These are phyloP conservation scores for Xylaria venustula DNA, from an alignment of 495 filamentous ascomycete species.

Conservation along the genomic window DNA sequence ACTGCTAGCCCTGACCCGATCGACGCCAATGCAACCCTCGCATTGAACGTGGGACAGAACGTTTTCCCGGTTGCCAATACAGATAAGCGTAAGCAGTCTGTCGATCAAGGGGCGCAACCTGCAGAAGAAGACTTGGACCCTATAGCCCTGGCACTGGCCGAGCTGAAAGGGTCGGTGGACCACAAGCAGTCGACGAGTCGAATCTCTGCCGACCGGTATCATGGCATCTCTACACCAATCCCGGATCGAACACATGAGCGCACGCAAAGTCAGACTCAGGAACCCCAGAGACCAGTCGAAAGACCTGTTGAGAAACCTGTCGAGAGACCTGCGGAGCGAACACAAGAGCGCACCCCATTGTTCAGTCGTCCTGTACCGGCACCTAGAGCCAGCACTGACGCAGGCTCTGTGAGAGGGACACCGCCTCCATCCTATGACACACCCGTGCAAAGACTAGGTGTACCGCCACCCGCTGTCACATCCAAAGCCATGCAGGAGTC, in stretches of 20 bases:
- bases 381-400: conserved; percentile 48
- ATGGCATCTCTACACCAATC: conserved; percentile 82
- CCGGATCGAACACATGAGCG: conserved; percentile 49
- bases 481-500: conserved; percentile 91
- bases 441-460: conserved; percentile 74
- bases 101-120: conserved; percentile 34
- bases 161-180: conserved; percentile 74
- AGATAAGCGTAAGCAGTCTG: conserved; percentile 48
- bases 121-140: conserved; percentile 62
- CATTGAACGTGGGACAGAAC: conserved; percentile 94
- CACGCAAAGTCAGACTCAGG: conserved; percentile 19
- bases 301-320: background rate
- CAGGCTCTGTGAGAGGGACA: conserved; percentile 59
- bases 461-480: conserved; percentile 89
- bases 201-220: conserved; percentile 89
- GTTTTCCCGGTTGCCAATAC: conserved; percentile 95
- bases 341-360: conserved; percentile 10
- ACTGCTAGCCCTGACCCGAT: conserved; percentile 76
- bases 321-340: background rate
- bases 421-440: conserved; percentile 86
- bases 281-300: background rate
- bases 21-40: conserved; percentile 88
- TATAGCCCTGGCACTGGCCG: conserved; percentile 87
- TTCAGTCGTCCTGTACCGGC: conserved; percentile 39
- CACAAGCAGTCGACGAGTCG: conserved; percentile 73